Conservation (phyloP, 305 asterid species). For the Solanum hybrid region DNA sequence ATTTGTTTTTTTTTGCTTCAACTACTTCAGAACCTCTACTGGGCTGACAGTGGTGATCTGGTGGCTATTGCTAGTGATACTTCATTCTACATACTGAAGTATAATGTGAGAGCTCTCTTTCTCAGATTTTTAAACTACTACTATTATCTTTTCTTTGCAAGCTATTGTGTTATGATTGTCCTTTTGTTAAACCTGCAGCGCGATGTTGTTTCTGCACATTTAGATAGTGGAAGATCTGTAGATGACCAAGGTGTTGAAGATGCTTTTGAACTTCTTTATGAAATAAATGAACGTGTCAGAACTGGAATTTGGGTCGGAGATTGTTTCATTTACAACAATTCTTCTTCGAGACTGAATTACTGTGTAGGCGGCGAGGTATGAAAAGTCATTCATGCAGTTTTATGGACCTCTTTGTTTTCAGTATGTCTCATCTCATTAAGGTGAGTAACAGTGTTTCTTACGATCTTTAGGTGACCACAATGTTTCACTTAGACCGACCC, state of each 20-base stretch:
- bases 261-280: conserved; percentile 90
- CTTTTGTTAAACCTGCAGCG: conserved; percentile 47
- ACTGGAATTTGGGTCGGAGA: conserved; percentile 99
- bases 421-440: background rate
- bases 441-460: background rate
- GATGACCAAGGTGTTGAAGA: conserved; percentile 94
- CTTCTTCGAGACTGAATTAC: conserved; percentile 96
- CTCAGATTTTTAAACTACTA: background rate
- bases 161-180: conserved; percentile 5
- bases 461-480: conserved; percentile 71
- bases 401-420: conserved; percentile 2
- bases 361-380: conserved; percentile 99
- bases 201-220: conserved; percentile 81
- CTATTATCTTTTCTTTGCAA: background rate
- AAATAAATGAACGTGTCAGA: conserved; percentile 83
- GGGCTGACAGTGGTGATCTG: conserved; percentile 99
- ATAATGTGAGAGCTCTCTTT: conserved; percentile 20
- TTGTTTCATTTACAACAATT: conserved; percentile 90
- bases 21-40: conserved; percentile 79
- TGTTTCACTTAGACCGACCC: conserved; percentile 96
- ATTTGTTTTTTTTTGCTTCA: background rate
- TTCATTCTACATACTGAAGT: conserved; percentile 48
- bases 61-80: conserved; percentile 70
- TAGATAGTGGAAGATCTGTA: conserved; percentile 71
- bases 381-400: background rate